Percentiles rank a stretch among this genome's conserved stretches.
Evolutionary conservation across 2,329 filamentous ascomycete species (phyloP).

Genomic region (Ceratocystis papillata): DNA sequence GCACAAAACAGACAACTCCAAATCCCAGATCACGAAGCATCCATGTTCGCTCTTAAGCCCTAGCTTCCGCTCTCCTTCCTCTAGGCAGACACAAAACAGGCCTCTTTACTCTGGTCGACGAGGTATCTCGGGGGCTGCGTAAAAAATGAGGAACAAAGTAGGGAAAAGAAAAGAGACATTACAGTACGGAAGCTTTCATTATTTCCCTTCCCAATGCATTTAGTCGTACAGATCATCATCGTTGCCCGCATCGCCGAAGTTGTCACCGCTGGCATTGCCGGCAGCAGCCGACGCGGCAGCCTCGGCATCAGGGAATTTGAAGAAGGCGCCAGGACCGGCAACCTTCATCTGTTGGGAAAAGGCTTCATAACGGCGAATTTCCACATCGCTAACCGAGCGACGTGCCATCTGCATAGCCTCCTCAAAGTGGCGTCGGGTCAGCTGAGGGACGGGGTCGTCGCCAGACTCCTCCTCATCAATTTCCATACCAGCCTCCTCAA

Average conservation of each 20-base stretch:
- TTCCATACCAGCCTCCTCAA: conserved; percentile 71
- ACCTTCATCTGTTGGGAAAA: conserved; percentile 99
- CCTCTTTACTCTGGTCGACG: too few species aligned
- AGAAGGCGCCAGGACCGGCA: conserved; percentile 85
- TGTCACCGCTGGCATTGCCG: conserved; percentile 44
- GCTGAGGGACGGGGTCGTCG: conserved; percentile 89
- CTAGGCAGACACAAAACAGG: background rate
- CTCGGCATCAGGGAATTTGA: conserved; percentile 82
- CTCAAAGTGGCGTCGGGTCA: conserved; percentile 95
- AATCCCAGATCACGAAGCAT: conserved; percentile 21
- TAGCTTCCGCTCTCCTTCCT: background rate
- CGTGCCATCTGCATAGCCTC: conserved; percentile 95
- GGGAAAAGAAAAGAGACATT: background rate
- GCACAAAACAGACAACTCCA: conserved; percentile 19
- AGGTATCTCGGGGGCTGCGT: background rate
- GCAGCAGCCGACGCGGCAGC: conserved; percentile 39
- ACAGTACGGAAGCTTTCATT: conserved; percentile 1
- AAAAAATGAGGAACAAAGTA: conserved; percentile 7
- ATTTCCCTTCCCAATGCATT: conserved; percentile 4
- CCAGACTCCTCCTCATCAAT: conserved; percentile 60
- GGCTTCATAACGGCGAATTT: conserved; percentile 96
- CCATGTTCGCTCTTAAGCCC: conserved; percentile 15
- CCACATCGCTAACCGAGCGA: conserved; percentile 87
- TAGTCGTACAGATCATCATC: conserved; percentile 89
- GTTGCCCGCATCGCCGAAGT: conserved; percentile 77